These are phyloP conservation scores for Auricularia cornea DNA, from an alignment of 768 basidiomycete genomes.

Conservation along the genomic window DNA sequence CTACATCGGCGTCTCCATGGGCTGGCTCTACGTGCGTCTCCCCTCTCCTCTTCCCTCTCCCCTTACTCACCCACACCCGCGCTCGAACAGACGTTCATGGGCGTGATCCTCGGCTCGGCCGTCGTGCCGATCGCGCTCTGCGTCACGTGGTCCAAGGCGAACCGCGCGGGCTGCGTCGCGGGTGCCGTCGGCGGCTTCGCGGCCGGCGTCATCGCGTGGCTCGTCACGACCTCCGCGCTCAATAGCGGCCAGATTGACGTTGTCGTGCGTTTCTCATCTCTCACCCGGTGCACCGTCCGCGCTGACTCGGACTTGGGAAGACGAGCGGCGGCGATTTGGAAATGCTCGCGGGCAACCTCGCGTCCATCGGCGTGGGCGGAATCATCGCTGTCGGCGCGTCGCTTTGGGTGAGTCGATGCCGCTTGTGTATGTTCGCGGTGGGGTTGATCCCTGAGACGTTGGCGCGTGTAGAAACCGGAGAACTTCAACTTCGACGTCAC, in stretches of 20 bases:
- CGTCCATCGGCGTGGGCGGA: conserved; percentile 71
- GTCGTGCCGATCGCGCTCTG: conserved; percentile 84
- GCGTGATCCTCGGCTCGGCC: conserved; percentile 73
- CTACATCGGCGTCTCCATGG: conserved; percentile 88
- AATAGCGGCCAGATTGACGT: conserved; percentile 69
- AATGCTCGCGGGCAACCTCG: conserved; percentile 89
- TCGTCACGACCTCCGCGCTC: conserved; percentile 65
- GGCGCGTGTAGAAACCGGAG: conserved; percentile 56
- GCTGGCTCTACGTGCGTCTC: conserved; percentile 78
- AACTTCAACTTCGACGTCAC: conserved; percentile 76
- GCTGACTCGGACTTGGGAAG: conserved; percentile 14
- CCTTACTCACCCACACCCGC: neutral
- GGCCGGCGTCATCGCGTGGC: conserved; percentile 72
- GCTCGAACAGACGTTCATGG: conserved; percentile 66
- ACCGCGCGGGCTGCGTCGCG: conserved; percentile 74
- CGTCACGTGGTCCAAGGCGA: conserved; percentile 79
- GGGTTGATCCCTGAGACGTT: too few species aligned
- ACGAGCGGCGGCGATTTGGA: conserved; percentile 49
- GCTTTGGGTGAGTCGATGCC: conserved; percentile 40
- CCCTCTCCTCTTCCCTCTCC: too few species aligned
- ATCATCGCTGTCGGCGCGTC: conserved; percentile 64
- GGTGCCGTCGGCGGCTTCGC: conserved; percentile 65
- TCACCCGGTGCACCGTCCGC: neutral
- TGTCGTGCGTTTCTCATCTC: conserved; percentile 31
- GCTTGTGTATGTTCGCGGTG: neutral